Evolutionary conservation across 768 basidiomycete genomes (phyloP).

Genomic region (Mycena rosella): DNA sequence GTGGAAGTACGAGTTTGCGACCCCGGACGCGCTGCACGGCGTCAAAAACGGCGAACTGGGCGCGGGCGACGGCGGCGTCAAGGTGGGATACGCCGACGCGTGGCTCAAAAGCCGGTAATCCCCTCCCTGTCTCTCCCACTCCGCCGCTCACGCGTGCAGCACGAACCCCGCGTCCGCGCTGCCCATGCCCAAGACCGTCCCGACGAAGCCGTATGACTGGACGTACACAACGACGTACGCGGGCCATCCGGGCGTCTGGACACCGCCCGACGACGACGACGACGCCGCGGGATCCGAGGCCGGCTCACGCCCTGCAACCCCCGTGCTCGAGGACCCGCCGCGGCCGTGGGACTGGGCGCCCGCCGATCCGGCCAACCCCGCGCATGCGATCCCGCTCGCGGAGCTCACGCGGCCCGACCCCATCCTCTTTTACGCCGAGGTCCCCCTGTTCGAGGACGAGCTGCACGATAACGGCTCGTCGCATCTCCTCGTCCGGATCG

Average conservation of each 20-base stretch:
- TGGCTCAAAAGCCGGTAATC: conserved; percentile 87
- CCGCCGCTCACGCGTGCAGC: conserved; percentile 53
- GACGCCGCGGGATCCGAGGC: conserved; percentile 28
- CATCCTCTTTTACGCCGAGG: conserved; percentile 97
- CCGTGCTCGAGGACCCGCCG: conserved; percentile 14
- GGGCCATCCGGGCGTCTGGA: conserved; percentile 60
- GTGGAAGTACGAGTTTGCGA: conserved; percentile 76
- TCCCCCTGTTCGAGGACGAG: conserved; percentile 96
- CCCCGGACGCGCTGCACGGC: conserved; percentile 72
- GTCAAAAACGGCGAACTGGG: conserved; percentile 85
- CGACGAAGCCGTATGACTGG: conserved; percentile 96
- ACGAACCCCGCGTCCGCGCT: conserved; percentile 73
- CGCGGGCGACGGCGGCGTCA: conserved; percentile 91
- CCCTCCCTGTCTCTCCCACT: conserved; percentile 2
- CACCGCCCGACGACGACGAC: conserved; percentile 21
- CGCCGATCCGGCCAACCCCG: conserved; percentile 67
- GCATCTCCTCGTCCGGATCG: conserved; percentile 85
- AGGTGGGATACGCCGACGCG: conserved; percentile 94
- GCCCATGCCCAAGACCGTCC: conserved; percentile 77
- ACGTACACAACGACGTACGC: conserved; percentile 94
- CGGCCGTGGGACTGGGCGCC: conserved; percentile 57
- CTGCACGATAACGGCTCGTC: conserved; percentile 97
- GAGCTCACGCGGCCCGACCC: conserved; percentile 93
- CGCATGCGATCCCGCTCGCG: conserved; percentile 83
- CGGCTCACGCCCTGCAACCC: conserved; percentile 26